These are phyloP conservation scores for Calophaca sinica DNA, from an alignment of 306 rosid genomes.

Conservation along the genomic window DNA sequence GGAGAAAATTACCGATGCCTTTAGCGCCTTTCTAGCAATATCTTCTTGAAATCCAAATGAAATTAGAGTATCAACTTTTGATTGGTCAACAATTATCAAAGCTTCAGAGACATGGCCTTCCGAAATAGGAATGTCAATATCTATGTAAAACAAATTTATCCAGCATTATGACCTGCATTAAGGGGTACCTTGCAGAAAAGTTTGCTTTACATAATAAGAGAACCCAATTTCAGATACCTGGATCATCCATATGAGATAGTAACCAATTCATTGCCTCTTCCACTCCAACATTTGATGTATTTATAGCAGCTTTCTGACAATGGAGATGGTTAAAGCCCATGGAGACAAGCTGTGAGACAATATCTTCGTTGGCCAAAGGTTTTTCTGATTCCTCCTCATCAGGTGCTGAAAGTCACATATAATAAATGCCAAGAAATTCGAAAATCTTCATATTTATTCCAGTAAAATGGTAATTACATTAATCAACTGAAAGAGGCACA, in stretches of 20 bases:
- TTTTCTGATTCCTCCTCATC: constrained; percentile 56
- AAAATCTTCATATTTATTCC: constrained; percentile 1
- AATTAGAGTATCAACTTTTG: constrained; percentile 76
- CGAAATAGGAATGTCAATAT: constrained; percentile 74
- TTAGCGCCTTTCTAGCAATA: constrained; percentile 72
- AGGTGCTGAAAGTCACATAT: constrained; percentile 48
- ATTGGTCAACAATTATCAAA: constrained; percentile 59
- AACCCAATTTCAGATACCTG: constrained; percentile 55
- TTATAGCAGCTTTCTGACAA: constrained; percentile 91
- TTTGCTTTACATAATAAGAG: constrained; percentile 15
- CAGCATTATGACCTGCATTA: constrained; percentile 33
- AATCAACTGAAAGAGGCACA: constrained; percentile 16
- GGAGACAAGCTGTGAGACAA: constrained; percentile 83
- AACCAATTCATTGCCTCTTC: constrained; percentile 99
- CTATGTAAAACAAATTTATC: constrained; percentile 41
- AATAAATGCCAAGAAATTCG: constrained; percentile 25
- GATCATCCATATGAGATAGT: constrained; percentile 89
- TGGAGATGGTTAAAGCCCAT: constrained; percentile 84
- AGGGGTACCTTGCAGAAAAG: constrained; percentile 4
- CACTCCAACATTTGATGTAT: constrained; percentile 76
- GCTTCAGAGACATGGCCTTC: constrained; percentile 46
- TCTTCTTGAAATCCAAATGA: constrained; percentile 92
- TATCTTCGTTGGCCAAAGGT: constrained; percentile 62
- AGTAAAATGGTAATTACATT: constrained; percentile 4
- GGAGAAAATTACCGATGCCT: constrained; percentile 73